phyloP scores from a whole-genome alignment of 192 early-diverging fungal species.

The Backusella macrospora region DNA sequence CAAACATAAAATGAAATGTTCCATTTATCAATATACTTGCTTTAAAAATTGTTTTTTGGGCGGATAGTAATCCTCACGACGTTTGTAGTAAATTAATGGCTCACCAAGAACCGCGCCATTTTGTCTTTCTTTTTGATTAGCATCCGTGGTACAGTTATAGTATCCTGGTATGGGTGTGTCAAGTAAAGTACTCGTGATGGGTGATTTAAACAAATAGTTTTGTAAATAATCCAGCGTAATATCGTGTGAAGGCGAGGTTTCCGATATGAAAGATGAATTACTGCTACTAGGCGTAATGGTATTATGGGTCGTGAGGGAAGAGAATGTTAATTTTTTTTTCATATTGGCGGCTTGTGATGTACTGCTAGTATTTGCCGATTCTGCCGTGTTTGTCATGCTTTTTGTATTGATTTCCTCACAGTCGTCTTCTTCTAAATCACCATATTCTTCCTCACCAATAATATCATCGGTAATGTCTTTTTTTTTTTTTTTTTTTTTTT shows the following conservation, averaged over 20 bases:
- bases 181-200: neutral
- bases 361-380: neutral
- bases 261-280: neutral
- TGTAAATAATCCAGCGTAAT: neutral
- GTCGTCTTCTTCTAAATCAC: neutral
- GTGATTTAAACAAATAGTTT: slow-evolving; percentile 1
- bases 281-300: neutral
- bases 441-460: neutral
- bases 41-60: neutral
- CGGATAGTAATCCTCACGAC: slow-evolving; percentile 14
- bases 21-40: neutral
- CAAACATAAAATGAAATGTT: neutral
- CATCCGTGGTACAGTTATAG: neutral
- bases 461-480: neutral
- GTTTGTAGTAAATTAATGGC: neutral
- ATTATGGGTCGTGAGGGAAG: neutral
- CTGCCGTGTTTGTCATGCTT: neutral
- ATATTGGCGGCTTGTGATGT: neutral
- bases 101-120: neutral
- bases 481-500: too few relatives aligned
- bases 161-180: neutral
- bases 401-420: slow-evolving; percentile 17
- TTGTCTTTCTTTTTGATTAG: neutral
- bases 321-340: slow-evolving; percentile 5
- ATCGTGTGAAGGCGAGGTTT: neutral